phyloP scores from a whole-genome alignment of 1,139 yeast species.

The Debaryomycetaceae sp. region DNA sequence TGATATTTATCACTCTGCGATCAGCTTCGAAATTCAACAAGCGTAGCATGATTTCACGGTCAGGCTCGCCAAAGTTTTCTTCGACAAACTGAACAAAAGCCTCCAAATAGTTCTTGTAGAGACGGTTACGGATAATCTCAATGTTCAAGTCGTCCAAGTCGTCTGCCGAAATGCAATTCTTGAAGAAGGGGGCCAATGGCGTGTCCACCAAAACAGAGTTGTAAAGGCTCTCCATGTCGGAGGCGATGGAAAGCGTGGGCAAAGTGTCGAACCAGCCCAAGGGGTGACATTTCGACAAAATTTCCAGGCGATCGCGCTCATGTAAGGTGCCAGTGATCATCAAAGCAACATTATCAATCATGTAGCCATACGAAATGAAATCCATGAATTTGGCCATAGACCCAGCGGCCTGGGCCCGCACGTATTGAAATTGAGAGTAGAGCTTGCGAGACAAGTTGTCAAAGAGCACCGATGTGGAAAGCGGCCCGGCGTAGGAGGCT shows the following conservation, averaged over 20 bases:
- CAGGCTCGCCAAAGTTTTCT: conserved; percentile 58
- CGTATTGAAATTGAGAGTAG: conserved; percentile 74
- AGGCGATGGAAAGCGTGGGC: conserved; percentile 89
- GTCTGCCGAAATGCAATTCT: conserved; percentile 82
- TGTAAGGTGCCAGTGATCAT: conserved; percentile 97
- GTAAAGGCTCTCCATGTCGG: conserved; percentile 86
- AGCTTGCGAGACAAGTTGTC: conserved; percentile 66
- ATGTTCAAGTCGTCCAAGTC: conserved; percentile 93
- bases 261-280: conserved; percentile 97
- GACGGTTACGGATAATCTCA: conserved; percentile 84
- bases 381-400: conserved; percentile 76
- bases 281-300: conserved; percentile 86
- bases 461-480: conserved; percentile 77
- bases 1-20: conserved; percentile 83
- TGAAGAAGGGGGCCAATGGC: conserved; percentile 93
- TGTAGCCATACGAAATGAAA: conserved; percentile 87
- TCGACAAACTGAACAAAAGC: conserved; percentile 65
- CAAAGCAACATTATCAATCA: conserved; percentile 95
- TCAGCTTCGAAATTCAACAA: conserved; percentile 88
- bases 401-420: conserved; percentile 76
- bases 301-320: conserved; percentile 82
- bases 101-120: conserved; percentile 87
- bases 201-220: conserved; percentile 94
- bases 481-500: conserved; percentile 69
- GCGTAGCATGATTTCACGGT: conserved; percentile 67